Conservation (phyloP, 257 asterid species). For the Cruciata laevipes region DNA sequence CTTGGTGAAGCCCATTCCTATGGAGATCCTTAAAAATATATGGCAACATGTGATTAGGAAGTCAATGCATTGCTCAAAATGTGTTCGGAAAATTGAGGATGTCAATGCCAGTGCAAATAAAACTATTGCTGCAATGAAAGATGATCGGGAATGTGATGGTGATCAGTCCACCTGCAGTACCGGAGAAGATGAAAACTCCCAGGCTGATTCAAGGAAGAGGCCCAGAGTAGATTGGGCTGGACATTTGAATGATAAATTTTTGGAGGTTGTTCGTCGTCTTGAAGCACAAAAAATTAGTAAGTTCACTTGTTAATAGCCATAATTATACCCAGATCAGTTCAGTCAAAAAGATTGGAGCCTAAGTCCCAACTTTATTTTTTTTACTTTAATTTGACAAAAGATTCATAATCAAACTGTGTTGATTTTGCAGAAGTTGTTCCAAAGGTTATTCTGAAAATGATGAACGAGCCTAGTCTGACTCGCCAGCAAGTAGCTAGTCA, state of each 20-base stretch:
- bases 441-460: conserved; percentile 12
- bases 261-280: background rate
- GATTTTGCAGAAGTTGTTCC: conserved; percentile 19
- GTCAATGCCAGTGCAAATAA: background rate
- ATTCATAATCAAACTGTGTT: background rate
- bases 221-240: conserved; percentile 1
- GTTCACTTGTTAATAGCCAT: background rate
- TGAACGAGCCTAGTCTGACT: conserved; percentile 15
- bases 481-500: conserved; percentile 19
- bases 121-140: background rate
- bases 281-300: background rate
- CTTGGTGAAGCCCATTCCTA: conserved; percentile 14
- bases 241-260: background rate
- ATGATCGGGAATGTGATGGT: background rate
- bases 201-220: background rate
- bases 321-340: background rate
- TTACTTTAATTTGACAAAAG: background rate
- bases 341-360: background rate
- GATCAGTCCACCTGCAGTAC: background rate
- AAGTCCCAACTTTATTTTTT: background rate
- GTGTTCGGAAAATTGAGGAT: background rate
- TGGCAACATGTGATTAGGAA: conserved; percentile 14
- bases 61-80: background rate
- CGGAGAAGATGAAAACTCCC: background rate
- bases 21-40: conserved; percentile 14